Percentiles rank a stretch among this genome's conserved stretches.
Conservation (phyloP, 164 flowering plant genomes). For the Sextonia rubra region DNA sequence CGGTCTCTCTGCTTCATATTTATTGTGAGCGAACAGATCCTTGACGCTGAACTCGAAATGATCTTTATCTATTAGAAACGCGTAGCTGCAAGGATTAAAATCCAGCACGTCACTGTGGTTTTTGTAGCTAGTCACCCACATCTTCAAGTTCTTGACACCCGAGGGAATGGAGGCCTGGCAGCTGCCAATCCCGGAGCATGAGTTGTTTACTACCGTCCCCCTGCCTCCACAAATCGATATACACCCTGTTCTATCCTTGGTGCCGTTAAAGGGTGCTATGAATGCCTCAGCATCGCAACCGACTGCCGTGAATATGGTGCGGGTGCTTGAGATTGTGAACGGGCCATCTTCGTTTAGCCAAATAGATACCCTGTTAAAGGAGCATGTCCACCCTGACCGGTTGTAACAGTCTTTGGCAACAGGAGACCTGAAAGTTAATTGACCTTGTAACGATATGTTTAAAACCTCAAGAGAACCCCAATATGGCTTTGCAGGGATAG, state of each 20-base stretch:
- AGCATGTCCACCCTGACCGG: not conserved
- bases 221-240: not conserved
- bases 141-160: not conserved
- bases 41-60: not conserved
- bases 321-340: constrained; percentile 2
- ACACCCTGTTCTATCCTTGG: not conserved
- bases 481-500: not conserved
- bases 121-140: not conserved
- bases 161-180: constrained; percentile 11
- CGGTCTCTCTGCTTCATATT: not conserved
- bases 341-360: not conserved
- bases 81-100: constrained; percentile 10
- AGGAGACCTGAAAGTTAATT: too few relatives aligned
- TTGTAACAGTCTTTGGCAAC: not conserved
- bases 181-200: constrained; percentile 10
- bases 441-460: not conserved
- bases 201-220: not conserved
- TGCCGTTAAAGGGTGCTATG: not conserved
- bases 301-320: constrained; percentile 3
- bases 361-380: too few relatives aligned
- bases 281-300: constrained; percentile 5
- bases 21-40: not conserved
- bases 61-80: constrained; percentile 6
- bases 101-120: not conserved
- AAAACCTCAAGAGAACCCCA: not conserved